These are phyloP conservation scores for Leccinum cinnamomeum DNA, from an alignment of 1,284 basidiomycete genomes.

Conservation along the genomic window DNA sequence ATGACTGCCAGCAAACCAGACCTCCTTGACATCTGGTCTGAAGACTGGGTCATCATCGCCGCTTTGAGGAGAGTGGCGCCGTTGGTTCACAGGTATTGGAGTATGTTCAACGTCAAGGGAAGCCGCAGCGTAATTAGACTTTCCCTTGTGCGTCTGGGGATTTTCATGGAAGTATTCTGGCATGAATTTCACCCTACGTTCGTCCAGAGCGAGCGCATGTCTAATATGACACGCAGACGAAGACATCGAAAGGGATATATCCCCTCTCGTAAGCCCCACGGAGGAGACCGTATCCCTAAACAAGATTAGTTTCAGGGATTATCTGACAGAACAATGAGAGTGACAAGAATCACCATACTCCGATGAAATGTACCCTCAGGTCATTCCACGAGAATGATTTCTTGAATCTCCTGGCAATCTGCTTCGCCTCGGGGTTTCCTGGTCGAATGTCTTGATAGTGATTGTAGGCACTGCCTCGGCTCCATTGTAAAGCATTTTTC, in stretches of 20 bases:
- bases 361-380: slow-evolving; percentile 36
- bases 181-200: neutral
- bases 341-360: slow-evolving; percentile 30
- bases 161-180: slow-evolving; percentile 17
- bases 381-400: slow-evolving; percentile 6
- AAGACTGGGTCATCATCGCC: neutral
- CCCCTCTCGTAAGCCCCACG: slow-evolving; percentile 4
- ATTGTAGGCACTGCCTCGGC: slow-evolving; percentile 36
- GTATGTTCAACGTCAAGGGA: too few relatives aligned
- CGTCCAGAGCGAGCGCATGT: neutral
- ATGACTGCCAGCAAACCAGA: slow-evolving; percentile 22
- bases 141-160: slow-evolving; percentile 3
- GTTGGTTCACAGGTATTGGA: neutral
- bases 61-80: neutral
- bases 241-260: slow-evolving; percentile 20
- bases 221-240: slow-evolving; percentile 17
- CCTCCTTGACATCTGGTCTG: slow-evolving; percentile 19
- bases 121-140: too few relatives aligned
- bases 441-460: slow-evolving; percentile 27
- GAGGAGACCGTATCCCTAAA: slow-evolving; percentile 40
- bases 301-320: neutral
- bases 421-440: neutral
- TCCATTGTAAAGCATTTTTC: neutral
- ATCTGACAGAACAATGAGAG: neutral
- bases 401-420: neutral